Percentiles rank a stretch among this genome's conserved stretches.
These are phyloP conservation scores for Gnetum montanum DNA, from an alignment of 75 land plant genomes.

Conservation along the genomic window DNA sequence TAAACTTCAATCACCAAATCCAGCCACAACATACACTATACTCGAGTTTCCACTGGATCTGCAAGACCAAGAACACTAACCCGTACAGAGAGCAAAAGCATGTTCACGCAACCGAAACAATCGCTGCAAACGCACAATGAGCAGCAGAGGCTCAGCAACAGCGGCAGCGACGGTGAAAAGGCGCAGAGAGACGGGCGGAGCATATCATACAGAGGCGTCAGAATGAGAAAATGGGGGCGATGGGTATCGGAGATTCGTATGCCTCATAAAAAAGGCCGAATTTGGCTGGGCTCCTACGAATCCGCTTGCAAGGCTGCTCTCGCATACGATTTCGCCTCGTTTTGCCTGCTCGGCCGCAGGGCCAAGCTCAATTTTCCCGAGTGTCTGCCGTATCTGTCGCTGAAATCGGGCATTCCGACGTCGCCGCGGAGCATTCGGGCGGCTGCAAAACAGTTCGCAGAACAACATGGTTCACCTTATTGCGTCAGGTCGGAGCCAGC, in stretches of 20 bases:
- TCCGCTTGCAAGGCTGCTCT: not conserved
- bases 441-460: not conserved
- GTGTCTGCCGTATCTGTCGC: not conserved
- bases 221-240: not conserved
- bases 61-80: too few species aligned
- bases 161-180: too few species aligned
- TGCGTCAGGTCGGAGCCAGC: too few species aligned
- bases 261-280: not conserved
- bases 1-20: too few species aligned
- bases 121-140: too few species aligned
- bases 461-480: too few species aligned
- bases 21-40: too few species aligned
- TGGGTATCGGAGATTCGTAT: constrained; percentile 1
- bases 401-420: not conserved
- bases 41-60: too few species aligned
- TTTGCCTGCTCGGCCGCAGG: not conserved
- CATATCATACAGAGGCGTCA: not conserved
- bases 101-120: too few species aligned
- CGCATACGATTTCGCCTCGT: not conserved
- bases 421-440: not conserved
- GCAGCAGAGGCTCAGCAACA: too few species aligned
- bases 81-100: too few species aligned
- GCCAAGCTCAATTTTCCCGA: constrained; percentile 2
- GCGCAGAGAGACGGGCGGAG: too few species aligned
- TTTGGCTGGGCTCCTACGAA: constrained; percentile 1